Evolutionary conservation across 306 rosid genomes (phyloP).

Genomic region (Glycine tomentella): DNA sequence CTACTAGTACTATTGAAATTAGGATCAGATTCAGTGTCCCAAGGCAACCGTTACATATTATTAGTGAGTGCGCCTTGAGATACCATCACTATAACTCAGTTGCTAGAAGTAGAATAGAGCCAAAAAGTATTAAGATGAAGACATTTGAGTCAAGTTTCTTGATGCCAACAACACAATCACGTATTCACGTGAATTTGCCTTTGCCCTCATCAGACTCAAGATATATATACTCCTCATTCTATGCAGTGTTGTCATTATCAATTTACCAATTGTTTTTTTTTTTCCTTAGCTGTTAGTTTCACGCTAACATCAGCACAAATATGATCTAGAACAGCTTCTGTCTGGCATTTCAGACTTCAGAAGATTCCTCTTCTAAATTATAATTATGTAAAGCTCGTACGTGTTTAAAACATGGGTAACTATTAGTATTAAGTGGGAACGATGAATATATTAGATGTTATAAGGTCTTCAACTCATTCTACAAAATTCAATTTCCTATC

Average conservation of each 20-base stretch:
- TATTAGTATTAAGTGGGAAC: too few relatives aligned
- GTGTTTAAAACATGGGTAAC: neutral
- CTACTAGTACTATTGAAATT: neutral
- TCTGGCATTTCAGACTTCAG: neutral
- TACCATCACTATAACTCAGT: neutral
- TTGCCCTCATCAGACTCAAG: neutral
- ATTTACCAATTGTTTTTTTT: neutral
- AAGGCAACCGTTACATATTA: neutral
- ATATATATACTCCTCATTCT: neutral
- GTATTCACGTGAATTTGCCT: constrained; percentile 28
- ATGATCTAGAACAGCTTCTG: neutral
- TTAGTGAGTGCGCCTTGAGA: constrained; percentile 3
- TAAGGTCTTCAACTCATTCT: neutral
- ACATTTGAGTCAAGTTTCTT: constrained; percentile 21
- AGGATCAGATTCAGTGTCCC: constrained; percentile 29
- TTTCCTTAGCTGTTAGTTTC: neutral
- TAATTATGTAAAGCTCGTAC: neutral
- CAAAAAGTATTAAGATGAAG: constrained; percentile 38
- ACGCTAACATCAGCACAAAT: neutral
- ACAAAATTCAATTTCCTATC: neutral
- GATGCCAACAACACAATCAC: constrained; percentile 40
- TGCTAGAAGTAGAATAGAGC: constrained; percentile 2
- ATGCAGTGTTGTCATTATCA: constrained; percentile 29
- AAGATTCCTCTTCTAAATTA: neutral
- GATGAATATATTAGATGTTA: too few relatives aligned